phyloP scores from a whole-genome alignment of 768 basidiomycete genomes.

The Naganishia antarctica region DNA sequence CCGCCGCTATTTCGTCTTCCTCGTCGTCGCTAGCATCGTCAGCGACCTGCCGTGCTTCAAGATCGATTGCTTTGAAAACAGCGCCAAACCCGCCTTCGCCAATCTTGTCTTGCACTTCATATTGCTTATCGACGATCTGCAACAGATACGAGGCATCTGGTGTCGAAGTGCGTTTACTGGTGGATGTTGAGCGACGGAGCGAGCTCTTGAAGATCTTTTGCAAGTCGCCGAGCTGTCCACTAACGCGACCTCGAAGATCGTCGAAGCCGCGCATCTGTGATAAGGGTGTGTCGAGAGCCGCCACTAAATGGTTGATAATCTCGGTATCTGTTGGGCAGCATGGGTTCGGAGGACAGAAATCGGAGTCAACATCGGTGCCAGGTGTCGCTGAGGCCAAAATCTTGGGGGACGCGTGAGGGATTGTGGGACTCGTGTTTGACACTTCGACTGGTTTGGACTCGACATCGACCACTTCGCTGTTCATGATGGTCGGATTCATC shows the following conservation, averaged over 20 bases:
- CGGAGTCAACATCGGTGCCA: neutral
- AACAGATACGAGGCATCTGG: constrained; percentile 54
- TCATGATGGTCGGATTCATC: neutral
- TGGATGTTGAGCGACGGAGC: constrained; percentile 21
- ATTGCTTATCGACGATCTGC: constrained; percentile 56
- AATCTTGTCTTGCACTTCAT: constrained; percentile 74
- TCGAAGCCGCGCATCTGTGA: constrained; percentile 42
- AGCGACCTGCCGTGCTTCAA: constrained; percentile 48
- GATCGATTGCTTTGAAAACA: constrained; percentile 73
- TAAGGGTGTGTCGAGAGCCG: constrained; percentile 55
- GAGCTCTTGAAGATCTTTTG: constrained; percentile 64
- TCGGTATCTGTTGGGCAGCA: constrained; percentile 76
- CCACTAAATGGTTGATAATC: constrained; percentile 62
- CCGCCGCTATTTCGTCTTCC: constrained; percentile 57
- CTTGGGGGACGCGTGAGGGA: neutral
- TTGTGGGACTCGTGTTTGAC: neutral
- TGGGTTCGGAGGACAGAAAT: constrained; percentile 62
- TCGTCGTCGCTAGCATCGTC: constrained; percentile 55
- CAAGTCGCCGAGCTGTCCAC: constrained; percentile 62
- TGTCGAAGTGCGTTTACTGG: constrained; percentile 1
- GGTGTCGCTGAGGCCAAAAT: constrained; percentile 13
- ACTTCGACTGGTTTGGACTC: neutral
- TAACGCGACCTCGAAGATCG: constrained; percentile 44
- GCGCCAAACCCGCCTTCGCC: constrained; percentile 96
- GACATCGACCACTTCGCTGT: neutral